Percentiles rank a stretch among this genome's conserved stretches.
These are phyloP conservation scores for Fusarium haematococcum DNA, from an alignment of 2,329 filamentous ascomycete species.

Conservation along the genomic window DNA sequence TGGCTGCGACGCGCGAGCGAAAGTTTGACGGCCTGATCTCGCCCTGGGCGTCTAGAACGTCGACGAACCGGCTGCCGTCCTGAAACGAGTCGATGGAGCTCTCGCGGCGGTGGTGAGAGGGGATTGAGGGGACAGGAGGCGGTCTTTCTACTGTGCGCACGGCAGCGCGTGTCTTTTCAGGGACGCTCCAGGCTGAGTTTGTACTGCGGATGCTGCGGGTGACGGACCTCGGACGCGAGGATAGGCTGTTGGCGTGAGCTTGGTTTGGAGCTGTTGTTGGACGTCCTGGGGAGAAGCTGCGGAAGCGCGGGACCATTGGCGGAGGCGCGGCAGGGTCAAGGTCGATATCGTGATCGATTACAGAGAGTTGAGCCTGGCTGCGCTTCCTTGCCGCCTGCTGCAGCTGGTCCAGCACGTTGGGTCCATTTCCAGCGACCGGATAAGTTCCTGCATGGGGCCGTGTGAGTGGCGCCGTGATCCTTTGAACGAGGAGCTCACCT, in stretches of 20 bases:
- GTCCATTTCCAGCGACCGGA: conserved; percentile 43
- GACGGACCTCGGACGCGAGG: conserved; percentile 27
- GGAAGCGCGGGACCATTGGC: conserved; percentile 33
- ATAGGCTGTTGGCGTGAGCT: conserved; percentile 5
- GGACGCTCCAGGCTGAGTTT: conserved; percentile 30
- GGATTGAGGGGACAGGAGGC: conserved; percentile 40
- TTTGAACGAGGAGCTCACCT: conserved; percentile 22
- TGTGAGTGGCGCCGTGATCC: neutral
- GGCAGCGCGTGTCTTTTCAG: conserved; percentile 22
- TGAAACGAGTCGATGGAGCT: conserved; percentile 33
- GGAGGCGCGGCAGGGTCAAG: conserved; percentile 21
- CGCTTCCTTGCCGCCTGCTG: conserved; percentile 43
- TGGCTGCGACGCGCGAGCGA: conserved; percentile 59
- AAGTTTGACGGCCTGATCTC: conserved; percentile 63
- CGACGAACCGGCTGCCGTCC: conserved; percentile 51
- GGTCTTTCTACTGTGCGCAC: conserved; percentile 15
- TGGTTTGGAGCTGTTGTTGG: conserved; percentile 40
- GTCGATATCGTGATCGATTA: conserved; percentile 6
- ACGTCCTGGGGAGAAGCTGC: conserved; percentile 18
- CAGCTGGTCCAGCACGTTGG: conserved; percentile 41
- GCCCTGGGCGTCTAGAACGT: conserved; percentile 69
- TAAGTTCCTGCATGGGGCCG: conserved; percentile 36
- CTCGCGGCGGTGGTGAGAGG: conserved; percentile 34
- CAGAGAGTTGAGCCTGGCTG: conserved; percentile 38
- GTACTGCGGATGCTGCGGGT: conserved; percentile 34